Evolutionary conservation across 805 yeast genomes (phyloP), one percentile per base, ranked within the genome.

Genomic region (Metschnikowia noctiluminum): DNA sequence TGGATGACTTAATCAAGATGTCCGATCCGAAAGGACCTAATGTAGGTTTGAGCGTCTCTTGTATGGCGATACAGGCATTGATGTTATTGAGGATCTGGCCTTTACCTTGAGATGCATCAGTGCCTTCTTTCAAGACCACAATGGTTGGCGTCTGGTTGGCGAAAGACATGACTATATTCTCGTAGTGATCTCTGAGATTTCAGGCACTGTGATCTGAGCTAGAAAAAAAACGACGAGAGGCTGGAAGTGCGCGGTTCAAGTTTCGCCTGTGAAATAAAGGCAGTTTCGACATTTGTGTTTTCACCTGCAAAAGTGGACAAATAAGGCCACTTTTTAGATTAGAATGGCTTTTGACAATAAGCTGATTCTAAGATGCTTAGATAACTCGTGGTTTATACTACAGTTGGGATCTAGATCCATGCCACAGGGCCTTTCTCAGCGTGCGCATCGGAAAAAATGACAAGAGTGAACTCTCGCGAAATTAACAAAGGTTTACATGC

Each of bases 11-110:
- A 61, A 94, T 84, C 64, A 94, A 75, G 55, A 92, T 91, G 70
- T 94, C 99, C 32, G 96, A 88, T 27, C 99, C 99, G 60, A 94
- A 78, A 42, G 99, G 99, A 5, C 99, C 99, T 56, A 94, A 77
- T 0, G 99, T 94, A 45, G 98, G 90, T 59, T 87, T 85, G 62
- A 94, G 77, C 30, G 97, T 89, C 59, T 94, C 99, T 73, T 94
- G 98, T 55, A 94, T 89, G 30, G 99, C 98, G 53, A 92, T 68
- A 71, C 99, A 94, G 3, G 99, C 98, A 74, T 92, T 92, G 66
- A 94, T 94, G 63, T 94, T 94, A 55, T 92, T 87, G 60, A 94
- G 83, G 57, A 90, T 87, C 75, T 94, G 99, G 26, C 98, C 98
- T 56, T 84, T 82, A 35, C 99, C 99, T 68, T 94, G 99, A 13